Conservation (phyloP, 2,329 filamentous ascomycete genomes). For the Arachnopeziza araneosa region DNA sequence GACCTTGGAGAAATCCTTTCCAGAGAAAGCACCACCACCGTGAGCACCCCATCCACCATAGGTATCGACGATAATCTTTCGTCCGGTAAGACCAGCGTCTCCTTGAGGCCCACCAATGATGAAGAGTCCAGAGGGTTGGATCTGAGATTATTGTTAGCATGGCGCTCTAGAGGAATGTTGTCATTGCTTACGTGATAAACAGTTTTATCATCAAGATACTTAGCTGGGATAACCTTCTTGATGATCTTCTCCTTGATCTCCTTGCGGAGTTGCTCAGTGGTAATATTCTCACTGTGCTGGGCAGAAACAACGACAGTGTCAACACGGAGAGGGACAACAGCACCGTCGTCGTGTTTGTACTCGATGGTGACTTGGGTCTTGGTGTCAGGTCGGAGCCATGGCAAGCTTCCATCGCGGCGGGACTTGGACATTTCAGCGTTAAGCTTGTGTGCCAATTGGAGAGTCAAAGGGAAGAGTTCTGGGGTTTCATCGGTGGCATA, state of each 20-base stretch:
- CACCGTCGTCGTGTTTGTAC: conserved; percentile 94
- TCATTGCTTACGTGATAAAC: conserved; percentile 75
- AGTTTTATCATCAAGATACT: conserved; percentile 90
- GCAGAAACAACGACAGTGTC: conserved; percentile 96
- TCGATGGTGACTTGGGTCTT: conserved; percentile 99
- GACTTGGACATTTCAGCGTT: conserved; percentile 91
- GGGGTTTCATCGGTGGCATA: conserved; percentile 99
- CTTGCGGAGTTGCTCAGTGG: conserved; percentile 86
- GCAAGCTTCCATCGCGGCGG: conserved; percentile 77
- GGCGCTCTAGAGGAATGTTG: not conserved
- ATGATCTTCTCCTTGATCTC: conserved; percentile 97
- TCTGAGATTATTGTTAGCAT: conserved; percentile 38
- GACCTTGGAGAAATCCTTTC: conserved; percentile 99
- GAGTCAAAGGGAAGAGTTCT: conserved; percentile 90
- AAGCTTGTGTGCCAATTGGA: conserved; percentile 92
- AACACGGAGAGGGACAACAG: conserved; percentile 85
- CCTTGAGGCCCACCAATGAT: conserved; percentile 99
- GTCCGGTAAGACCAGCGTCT: conserved; percentile 96
- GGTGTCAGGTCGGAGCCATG: conserved; percentile 96
- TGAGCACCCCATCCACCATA: conserved; percentile 99
- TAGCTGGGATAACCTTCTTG: conserved; percentile 84
- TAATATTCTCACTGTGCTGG: conserved; percentile 84
- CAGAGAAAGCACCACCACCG: conserved; percentile 99
- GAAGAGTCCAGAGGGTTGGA: conserved; percentile 97
- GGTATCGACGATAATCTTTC: conserved; percentile 98